A percentile compares a stretch with the other conserved stretches of the same genome.
Evolutionary conservation across 176 grass and related monocot genomes (phyloP).

Genomic region (Carex littledalei): DNA sequence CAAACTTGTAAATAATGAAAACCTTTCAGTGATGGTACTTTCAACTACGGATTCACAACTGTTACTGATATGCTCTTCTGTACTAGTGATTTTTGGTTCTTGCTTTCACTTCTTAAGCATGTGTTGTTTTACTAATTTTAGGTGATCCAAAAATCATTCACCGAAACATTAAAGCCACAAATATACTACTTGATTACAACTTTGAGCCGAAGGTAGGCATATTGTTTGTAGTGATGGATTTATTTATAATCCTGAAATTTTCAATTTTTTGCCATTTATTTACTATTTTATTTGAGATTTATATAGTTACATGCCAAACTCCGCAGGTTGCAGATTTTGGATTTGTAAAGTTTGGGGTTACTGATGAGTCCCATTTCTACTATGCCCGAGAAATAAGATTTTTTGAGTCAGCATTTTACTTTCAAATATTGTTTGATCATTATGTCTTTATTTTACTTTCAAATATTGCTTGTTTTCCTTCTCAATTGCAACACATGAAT

Average conservation of each 20-base stretch:
- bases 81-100: background rate
- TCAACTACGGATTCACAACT: no score
- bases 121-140: constrained; percentile 26
- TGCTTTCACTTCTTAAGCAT: background rate
- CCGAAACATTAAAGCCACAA: constrained; percentile 77
- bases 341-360: constrained; percentile 50
- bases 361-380: constrained; percentile 40
- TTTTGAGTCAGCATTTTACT: constrained; percentile 46
- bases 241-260: background rate
- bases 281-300: background rate
- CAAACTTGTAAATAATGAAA: no score
- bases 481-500: background rate
- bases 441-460: background rate
- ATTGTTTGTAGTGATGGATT: background rate
- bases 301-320: background rate
- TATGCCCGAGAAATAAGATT: constrained; percentile 62
- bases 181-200: constrained; percentile 77
- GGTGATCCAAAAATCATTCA: constrained; percentile 87
- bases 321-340: constrained; percentile 80
- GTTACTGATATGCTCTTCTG: no score
- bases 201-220: constrained; percentile 68
- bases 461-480: background rate
- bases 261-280: background rate
- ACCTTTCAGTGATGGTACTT: no score
- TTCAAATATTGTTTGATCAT: background rate